These are phyloP conservation scores for Escallonia rubra DNA, from an alignment of 129 eudicot species.

Conservation along the genomic window DNA sequence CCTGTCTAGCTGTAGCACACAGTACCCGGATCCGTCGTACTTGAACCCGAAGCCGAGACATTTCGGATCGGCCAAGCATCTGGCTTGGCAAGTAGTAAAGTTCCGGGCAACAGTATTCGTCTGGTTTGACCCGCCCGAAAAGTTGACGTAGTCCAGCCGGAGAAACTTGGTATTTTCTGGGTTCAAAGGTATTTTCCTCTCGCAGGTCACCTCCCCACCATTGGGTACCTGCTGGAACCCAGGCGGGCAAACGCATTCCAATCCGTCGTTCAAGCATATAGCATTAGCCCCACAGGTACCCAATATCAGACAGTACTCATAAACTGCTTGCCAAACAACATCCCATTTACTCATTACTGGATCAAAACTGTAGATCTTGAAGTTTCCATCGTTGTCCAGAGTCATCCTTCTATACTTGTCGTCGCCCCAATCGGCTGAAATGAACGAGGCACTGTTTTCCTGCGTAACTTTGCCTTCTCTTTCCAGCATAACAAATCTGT, in stretches of 20 bases:
- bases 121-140: slow-evolving; percentile 42
- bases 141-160: slow-evolving; percentile 68
- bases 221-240: slow-evolving; percentile 32
- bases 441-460: slow-evolving; percentile 16
- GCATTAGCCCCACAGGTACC: slow-evolving; percentile 64
- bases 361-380: slow-evolving; percentile 52
- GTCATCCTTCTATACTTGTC: slow-evolving; percentile 42
- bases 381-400: slow-evolving; percentile 62
- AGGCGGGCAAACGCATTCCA: slow-evolving; percentile 76
- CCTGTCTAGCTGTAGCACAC: slow-evolving; percentile 42
- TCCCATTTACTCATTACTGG: slow-evolving; percentile 31
- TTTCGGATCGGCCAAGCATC: slow-evolving; percentile 28
- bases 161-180: slow-evolving; percentile 35
- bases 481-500: slow-evolving; percentile 23
- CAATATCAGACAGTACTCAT: slow-evolving; percentile 39
- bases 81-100: slow-evolving; percentile 38
- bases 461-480: slow-evolving; percentile 28
- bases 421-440: slow-evolving; percentile 57
- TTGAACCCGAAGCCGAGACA: slow-evolving; percentile 71
- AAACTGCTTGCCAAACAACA: slow-evolving; percentile 68
- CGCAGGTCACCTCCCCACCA: slow-evolving; percentile 21
- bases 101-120: slow-evolving; percentile 25
- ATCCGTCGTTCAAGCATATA: slow-evolving; percentile 42
- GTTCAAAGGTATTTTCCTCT: slow-evolving; percentile 18
- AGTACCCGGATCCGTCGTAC: slow-evolving; percentile 50